Evolutionary conservation across 805 yeast species (phyloP).

Genomic region (Saccharomycopsis capsularis): DNA sequence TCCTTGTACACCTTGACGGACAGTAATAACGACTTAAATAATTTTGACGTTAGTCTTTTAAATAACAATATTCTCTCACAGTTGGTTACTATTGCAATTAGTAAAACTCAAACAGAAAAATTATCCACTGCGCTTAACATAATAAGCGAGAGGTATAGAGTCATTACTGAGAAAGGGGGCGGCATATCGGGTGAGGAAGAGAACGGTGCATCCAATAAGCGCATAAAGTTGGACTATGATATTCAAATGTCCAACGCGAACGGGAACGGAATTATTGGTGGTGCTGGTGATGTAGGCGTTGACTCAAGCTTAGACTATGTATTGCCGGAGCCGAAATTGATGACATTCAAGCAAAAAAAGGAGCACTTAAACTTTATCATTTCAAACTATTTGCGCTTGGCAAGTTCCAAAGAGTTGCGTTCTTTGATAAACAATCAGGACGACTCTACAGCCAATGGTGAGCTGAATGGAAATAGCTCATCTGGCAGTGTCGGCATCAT

Average conservation of each 20-base stretch:
- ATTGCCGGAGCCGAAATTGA: slow-evolving; percentile 50
- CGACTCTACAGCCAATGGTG: slow-evolving; percentile 23
- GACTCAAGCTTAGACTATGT: slow-evolving; percentile 36
- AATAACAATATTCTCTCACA: slow-evolving; percentile 57
- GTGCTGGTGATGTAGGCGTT: too few species aligned
- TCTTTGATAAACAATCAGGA: slow-evolving; percentile 14
- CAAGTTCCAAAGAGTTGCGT: slow-evolving; percentile 28
- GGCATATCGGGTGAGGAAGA: too few species aligned
- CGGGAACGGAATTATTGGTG: neutral
- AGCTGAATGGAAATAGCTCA: slow-evolving; percentile 9
- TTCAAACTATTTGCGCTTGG: slow-evolving; percentile 48
- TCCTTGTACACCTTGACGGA: slow-evolving; percentile 63
- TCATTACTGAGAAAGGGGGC: slow-evolving; percentile 17
- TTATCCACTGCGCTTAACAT: slow-evolving; percentile 64
- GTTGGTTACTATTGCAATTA: slow-evolving; percentile 62
- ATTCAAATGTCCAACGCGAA: neutral
- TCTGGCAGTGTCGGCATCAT: slow-evolving; percentile 23
- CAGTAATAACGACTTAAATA: slow-evolving; percentile 50
- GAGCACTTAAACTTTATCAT: slow-evolving; percentile 51
- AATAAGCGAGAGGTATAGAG: slow-evolving; percentile 52
- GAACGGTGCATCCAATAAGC: slow-evolving; percentile 22
- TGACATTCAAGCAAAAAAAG: slow-evolving; percentile 49
- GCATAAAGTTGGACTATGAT: slow-evolving; percentile 14
- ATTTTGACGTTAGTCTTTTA: slow-evolving; percentile 63
- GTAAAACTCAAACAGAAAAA: slow-evolving; percentile 42